Conservation (phyloP, 164 flowering plant species). For the Kingdonia uniflora region DNA sequence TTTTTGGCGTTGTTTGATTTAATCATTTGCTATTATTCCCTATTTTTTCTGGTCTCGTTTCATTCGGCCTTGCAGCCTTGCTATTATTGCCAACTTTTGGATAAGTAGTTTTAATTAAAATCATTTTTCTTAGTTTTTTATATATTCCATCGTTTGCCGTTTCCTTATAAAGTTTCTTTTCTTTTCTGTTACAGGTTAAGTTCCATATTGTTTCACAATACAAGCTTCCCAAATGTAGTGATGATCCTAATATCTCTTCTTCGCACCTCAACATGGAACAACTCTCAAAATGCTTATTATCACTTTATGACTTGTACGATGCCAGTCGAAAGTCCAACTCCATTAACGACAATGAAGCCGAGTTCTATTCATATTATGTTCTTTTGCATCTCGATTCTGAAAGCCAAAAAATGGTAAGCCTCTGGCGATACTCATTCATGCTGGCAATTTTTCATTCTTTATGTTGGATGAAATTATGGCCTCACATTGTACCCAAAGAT, state of each 20-base stretch:
- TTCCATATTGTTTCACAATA: slow-evolving; percentile 73
- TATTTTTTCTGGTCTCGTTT: too few relatives aligned
- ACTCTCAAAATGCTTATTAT: slow-evolving; percentile 52
- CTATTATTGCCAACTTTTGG: too few relatives aligned
- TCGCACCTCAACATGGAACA: slow-evolving; percentile 81
- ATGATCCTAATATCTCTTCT: slow-evolving; percentile 33
- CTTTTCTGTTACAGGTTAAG: slow-evolving; percentile 45
- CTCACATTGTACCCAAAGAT: too few relatives aligned
- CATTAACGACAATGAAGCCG: slow-evolving; percentile 47
- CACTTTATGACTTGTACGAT: slow-evolving; percentile 60
- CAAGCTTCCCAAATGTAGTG: slow-evolving; percentile 36
- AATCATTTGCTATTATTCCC: too few relatives aligned
- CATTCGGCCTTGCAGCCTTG: too few relatives aligned
- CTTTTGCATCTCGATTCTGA: slow-evolving; percentile 67
- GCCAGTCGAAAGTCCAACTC: slow-evolving; percentile 28
- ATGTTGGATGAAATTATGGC: too few relatives aligned
- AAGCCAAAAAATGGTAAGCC: slow-evolving; percentile 38
- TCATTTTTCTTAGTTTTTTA: too few relatives aligned
- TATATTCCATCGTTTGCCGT: too few relatives aligned
- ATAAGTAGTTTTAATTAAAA: too few relatives aligned
- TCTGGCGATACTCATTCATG: slow-evolving; percentile 6
- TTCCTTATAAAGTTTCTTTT: neutral
- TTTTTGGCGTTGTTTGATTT: too few relatives aligned
- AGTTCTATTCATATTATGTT: slow-evolving; percentile 64
- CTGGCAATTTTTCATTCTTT: neutral